Conservation (phyloP, 1,284 basidiomycete species). For the Heterobasidion annosum region DNA sequence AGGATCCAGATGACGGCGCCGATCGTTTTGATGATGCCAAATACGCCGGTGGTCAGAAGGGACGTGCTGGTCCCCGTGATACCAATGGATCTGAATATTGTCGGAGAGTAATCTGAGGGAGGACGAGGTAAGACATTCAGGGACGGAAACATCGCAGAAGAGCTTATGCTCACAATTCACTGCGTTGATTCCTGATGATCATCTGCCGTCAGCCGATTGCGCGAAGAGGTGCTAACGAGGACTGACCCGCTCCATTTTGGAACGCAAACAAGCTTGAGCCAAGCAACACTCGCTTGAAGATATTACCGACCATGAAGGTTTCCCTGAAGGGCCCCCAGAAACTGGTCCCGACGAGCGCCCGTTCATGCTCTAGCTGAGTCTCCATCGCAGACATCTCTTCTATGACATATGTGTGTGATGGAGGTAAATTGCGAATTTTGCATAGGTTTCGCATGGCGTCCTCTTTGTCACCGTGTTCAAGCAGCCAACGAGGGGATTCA, state of each 20-base stretch:
- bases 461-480: neutral
- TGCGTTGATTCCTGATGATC: too few relatives aligned
- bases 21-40: neutral
- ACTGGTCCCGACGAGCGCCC: too few relatives aligned
- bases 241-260: too few relatives aligned
- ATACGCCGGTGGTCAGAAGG: neutral
- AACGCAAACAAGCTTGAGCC: too few relatives aligned
- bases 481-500: neutral
- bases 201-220: too few relatives aligned
- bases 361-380: neutral
- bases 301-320: too few relatives aligned
- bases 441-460: neutral
- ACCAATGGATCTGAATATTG: neutral
- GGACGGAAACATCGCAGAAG: too few relatives aligned
- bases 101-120: neutral
- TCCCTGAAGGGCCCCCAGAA: too few relatives aligned
- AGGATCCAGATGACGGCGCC: neutral
- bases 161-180: too few relatives aligned
- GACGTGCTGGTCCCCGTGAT: neutral
- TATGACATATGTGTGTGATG: neutral
- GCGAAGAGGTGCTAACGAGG: too few relatives aligned
- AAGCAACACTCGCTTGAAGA: too few relatives aligned
- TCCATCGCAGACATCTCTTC: neutral
- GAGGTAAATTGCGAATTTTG: neutral
- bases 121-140: too few relatives aligned